phyloP scores from a whole-genome alignment of 768 basidiomycete genomes.

The Suillus discolor region DNA sequence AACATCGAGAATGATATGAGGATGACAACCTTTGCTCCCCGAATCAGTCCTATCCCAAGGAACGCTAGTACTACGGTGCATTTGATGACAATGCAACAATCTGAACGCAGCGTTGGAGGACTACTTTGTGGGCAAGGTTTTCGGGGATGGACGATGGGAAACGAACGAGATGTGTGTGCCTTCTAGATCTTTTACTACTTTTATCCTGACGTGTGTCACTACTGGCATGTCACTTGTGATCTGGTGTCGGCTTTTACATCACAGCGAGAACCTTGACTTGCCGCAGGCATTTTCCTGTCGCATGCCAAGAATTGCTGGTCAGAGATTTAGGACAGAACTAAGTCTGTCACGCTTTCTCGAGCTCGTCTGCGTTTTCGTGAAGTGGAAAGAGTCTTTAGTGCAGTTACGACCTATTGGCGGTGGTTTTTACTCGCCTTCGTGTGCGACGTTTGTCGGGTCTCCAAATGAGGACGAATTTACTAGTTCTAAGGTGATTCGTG shows the following conservation, averaged over 20 bases:
- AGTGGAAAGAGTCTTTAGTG: background rate
- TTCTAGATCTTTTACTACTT: no score
- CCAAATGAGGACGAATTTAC: conserved; percentile 15
- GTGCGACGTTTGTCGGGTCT: conserved; percentile 7
- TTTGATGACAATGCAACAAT: no score
- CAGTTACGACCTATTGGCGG: background rate
- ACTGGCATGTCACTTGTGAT: background rate
- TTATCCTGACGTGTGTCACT: no score
- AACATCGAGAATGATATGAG: background rate
- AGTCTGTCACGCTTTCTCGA: background rate
- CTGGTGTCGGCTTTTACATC: background rate
- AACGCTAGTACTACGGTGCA: background rate
- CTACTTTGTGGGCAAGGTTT: background rate
- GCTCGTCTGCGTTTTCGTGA: background rate
- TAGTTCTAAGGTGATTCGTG: conserved; percentile 19
- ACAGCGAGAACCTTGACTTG: background rate
- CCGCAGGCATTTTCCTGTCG: background rate
- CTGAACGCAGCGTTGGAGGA: no score
- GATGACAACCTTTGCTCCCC: background rate
- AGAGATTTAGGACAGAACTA: background rate
- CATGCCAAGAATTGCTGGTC: background rate
- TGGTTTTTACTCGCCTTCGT: conserved; percentile 4
- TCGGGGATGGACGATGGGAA: background rate
- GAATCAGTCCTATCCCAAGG: background rate
- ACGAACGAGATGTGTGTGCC: no score